Evolutionary conservation across 129 eudicot genomes (phyloP).

Genomic region (Kitagawia praeruptora): DNA sequence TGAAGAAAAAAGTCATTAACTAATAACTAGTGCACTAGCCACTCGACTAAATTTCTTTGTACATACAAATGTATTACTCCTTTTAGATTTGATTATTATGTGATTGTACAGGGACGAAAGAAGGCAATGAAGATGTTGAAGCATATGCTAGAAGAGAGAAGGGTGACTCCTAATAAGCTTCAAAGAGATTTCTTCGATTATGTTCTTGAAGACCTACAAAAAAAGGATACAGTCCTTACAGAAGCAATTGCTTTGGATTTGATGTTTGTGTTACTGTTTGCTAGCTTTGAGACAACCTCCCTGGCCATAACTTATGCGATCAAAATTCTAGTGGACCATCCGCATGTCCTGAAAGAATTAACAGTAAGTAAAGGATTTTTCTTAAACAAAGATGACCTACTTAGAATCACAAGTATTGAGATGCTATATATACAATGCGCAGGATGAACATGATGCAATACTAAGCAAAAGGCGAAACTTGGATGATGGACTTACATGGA

Average conservation of each 20-base stretch:
- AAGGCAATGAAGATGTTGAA: slow-evolving; percentile 85
- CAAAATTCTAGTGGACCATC: slow-evolving; percentile 56
- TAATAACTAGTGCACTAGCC: neutral
- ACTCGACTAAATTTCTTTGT: neutral
- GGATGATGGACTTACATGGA: slow-evolving; percentile 75
- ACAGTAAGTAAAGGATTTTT: slow-evolving; percentile 36
- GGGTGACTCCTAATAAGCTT: slow-evolving; percentile 55
- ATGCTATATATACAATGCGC: slow-evolving; percentile 12
- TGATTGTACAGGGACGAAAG: slow-evolving; percentile 69
- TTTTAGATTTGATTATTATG: slow-evolving; percentile 5
- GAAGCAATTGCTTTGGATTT: slow-evolving; percentile 85
- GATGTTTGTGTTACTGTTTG: slow-evolving; percentile 90
- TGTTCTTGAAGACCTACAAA: slow-evolving; percentile 69
- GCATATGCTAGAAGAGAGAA: slow-evolving; percentile 69
- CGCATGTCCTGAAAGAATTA: slow-evolving; percentile 49
- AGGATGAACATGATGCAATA: slow-evolving; percentile 81
- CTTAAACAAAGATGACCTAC: neutral
- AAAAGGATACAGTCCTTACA: slow-evolving; percentile 67
- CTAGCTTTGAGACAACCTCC: slow-evolving; percentile 91
- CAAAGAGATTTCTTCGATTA: slow-evolving; percentile 72
- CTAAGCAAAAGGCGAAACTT: slow-evolving; percentile 47
- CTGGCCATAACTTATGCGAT: slow-evolving; percentile 73
- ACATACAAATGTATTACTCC: neutral
- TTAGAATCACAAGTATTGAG: neutral
- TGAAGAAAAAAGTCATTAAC: neutral